Base-by-base conservation (phyloP, 345 rosid species). In the Brassica rapa region DNA sequence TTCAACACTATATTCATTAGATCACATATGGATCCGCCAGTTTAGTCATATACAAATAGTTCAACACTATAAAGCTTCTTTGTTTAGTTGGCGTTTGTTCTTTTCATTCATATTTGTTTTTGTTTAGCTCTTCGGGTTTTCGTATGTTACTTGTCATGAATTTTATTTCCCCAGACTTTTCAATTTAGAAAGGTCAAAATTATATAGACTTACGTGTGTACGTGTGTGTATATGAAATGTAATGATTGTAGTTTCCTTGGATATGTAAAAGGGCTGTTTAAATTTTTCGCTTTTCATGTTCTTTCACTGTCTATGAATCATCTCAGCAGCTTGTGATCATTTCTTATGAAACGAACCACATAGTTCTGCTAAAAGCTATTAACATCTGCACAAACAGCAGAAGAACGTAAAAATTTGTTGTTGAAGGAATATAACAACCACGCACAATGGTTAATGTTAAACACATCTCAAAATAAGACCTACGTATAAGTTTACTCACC, bases 271-370 rank as follows among this genome's bases (percentile, higher is more conserved):
- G 68, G 56, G 73, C 37, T 33, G 46, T 68, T 61, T 32, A 14
- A 41, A 10, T 24, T 41, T 67, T 78, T 72, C 82, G 73, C 46
- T 64, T 78, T 53, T 84, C 77, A 76, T 81, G 83, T 72, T 66
- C 83, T 74, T 46, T 81, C 76, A 32, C 49, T 80, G 51, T 81
- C 83, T 23, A 10, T 69, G 75, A 51, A 51, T n/a, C 19, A 75
- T 51, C 56, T n/a, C 19, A 51, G 19, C 56, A 51, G 3, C 56
- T 51, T 51, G 56, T 51, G 21, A 51, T 51, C 7, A 51, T 51
- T 51, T n/a, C 56, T n/a, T 51, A 51, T 5, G 56, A 51, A n/a
- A 51, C 19, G 19, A 14, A 51, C 56, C 19, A n/a, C 56, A 51
- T 51, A n/a, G 21, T 51, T 51, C n/a, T n/a, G 56, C 56, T 51